phyloP scores from a whole-genome alignment of 2,329 filamentous ascomycete genomes.

The Rutstroemia sp. region DNA sequence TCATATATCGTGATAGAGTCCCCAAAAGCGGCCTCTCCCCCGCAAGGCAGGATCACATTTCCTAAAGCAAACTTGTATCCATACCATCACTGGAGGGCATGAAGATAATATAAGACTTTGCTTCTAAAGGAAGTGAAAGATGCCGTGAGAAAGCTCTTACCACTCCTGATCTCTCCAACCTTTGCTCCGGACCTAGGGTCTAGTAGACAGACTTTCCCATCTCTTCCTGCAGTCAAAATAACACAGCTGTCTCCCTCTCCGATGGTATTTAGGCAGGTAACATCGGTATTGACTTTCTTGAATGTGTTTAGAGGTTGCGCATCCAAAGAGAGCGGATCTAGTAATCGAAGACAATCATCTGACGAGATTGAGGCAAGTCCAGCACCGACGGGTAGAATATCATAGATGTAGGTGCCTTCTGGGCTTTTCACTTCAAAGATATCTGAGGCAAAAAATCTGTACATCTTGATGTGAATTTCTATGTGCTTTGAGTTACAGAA shows the following conservation, averaged over 20 bases:
- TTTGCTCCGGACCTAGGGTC: constrained; percentile 51
- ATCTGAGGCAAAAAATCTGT: constrained; percentile 20
- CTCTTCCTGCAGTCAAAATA: constrained; percentile 63
- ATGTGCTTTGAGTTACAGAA: background rate
- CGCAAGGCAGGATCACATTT: too few relatives aligned
- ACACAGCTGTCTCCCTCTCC: constrained; percentile 39
- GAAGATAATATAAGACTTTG: background rate
- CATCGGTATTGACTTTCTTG: constrained; percentile 49
- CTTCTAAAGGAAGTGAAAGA: background rate
- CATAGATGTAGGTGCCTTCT: constrained; percentile 36
- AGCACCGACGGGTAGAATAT: constrained; percentile 29
- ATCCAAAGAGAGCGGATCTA: constrained; percentile 52
- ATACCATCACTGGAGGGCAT: background rate
- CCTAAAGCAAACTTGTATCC: background rate
- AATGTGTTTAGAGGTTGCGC: constrained; percentile 42
- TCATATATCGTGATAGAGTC: background rate
- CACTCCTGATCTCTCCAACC: constrained; percentile 31
- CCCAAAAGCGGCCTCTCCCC: background rate
- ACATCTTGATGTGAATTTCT: constrained; percentile 23
- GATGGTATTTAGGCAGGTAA: constrained; percentile 54
- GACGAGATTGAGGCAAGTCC: constrained; percentile 49
- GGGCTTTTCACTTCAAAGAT: constrained; percentile 24
- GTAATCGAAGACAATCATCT: constrained; percentile 60
- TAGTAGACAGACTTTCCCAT: constrained; percentile 60
- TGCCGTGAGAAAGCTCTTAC: constrained; percentile 19